A percentile compares a stretch with the other conserved stretches of the same genome.
phyloP scores from a whole-genome alignment of 2,329 filamentous ascomycete genomes.

The Penicillium sp. region DNA sequence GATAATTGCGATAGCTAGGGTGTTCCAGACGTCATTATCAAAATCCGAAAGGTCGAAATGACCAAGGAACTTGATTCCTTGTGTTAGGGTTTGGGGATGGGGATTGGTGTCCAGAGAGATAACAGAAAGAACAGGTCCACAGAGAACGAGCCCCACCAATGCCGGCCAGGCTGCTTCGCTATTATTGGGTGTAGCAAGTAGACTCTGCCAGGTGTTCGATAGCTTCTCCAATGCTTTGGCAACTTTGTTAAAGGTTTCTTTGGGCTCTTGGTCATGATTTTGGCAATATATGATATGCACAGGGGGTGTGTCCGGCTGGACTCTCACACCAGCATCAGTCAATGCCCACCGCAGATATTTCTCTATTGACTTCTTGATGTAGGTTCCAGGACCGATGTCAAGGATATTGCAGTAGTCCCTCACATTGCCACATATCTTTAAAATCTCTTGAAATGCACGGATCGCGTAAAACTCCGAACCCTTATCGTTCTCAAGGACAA shows the following conservation, averaged over 20 bases:
- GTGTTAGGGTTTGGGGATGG: constrained; percentile 3
- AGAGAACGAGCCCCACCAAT: constrained; percentile 55
- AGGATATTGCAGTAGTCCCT: constrained; percentile 48
- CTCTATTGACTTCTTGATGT: constrained; percentile 44
- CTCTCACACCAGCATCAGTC: constrained; percentile 47
- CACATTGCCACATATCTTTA: constrained; percentile 51
- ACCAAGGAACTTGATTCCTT: constrained; percentile 34
- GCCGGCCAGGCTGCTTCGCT: constrained; percentile 41
- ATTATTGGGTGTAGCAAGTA: constrained; percentile 19
- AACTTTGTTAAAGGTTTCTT: constrained; percentile 44
- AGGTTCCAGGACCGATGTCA: constrained; percentile 31
- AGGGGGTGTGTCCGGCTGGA: constrained; percentile 36
- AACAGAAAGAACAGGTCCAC: constrained; percentile 52
- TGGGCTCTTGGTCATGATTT: constrained; percentile 38
- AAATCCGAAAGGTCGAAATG: constrained; percentile 54
- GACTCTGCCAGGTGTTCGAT: constrained; percentile 41
- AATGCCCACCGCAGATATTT: constrained; percentile 56
- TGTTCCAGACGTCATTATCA: constrained; percentile 60
- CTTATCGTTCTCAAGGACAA: constrained; percentile 47
- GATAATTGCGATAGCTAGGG: constrained; percentile 56
- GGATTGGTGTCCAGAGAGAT: constrained; percentile 50
- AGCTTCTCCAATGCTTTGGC: constrained; percentile 44
- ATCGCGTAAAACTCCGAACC: constrained; percentile 51
- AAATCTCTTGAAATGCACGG: constrained; percentile 50
- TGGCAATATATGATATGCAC: constrained; percentile 48